These are phyloP conservation scores for Solanum hybrid DNA, from an alignment of 305 asterid genomes.

Conservation along the genomic window DNA sequence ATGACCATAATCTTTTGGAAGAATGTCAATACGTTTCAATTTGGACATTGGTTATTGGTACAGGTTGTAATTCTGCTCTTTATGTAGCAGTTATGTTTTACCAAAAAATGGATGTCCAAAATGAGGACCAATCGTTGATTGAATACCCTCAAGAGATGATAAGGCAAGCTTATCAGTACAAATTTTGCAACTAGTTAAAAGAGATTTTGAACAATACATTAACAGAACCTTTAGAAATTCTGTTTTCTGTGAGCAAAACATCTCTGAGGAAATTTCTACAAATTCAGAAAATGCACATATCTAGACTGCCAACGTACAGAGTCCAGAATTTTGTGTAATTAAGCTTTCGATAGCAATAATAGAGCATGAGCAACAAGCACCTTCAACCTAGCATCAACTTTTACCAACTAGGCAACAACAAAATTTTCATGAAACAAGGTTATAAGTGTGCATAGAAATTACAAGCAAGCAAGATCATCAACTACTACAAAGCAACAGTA, in stretches of 20 bases:
- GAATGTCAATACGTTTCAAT: not conserved
- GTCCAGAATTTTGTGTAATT: not conserved
- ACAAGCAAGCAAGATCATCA: not conserved
- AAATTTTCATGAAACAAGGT: not conserved
- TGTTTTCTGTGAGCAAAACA: not conserved
- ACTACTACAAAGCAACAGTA: not conserved
- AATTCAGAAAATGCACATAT: not conserved
- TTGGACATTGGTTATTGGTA: not conserved
- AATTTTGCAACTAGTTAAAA: not conserved
- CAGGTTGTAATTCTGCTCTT: not conserved
- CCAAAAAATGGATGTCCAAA: not conserved
- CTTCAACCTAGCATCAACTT: not conserved
- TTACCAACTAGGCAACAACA: not conserved
- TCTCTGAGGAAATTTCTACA: not conserved
- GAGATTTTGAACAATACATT: not conserved
- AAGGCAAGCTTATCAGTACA: not conserved
- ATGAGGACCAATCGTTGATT: not conserved
- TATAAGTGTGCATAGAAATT: not conserved
- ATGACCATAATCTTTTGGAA: not conserved
- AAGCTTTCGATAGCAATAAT: not conserved
- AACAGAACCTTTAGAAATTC: not conserved
- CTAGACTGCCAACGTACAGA: not conserved
- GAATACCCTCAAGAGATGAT: not conserved
- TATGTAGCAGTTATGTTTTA: not conserved
- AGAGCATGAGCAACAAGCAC: not conserved